Conservation (phyloP, 495 filamentous ascomycete genomes). For the Aspergillus coremiiformis region DNA sequence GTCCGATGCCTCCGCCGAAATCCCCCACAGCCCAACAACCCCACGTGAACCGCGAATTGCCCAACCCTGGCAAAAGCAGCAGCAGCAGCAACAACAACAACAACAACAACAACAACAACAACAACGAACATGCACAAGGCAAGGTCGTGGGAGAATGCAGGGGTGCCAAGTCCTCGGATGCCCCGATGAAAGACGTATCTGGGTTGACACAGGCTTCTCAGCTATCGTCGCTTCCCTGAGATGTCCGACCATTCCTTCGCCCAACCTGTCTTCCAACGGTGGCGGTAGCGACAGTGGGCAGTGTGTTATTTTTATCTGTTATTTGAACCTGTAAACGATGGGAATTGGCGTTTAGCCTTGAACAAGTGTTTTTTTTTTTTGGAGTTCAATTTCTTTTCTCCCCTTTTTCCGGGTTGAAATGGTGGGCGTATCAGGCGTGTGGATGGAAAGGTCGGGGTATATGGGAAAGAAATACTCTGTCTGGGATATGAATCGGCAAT, state of each 20-base stretch:
- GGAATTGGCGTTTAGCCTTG: constrained; percentile 20
- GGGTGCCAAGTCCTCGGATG: constrained; percentile 17
- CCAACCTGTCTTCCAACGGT: background rate
- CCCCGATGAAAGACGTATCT: constrained; percentile 29
- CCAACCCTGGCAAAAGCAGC: constrained; percentile 5
- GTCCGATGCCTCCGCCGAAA: constrained; percentile 20
- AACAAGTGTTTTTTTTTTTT: constrained; percentile 11
- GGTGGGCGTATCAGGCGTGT: constrained; percentile 31
- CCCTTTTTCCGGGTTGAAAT: constrained; percentile 7
- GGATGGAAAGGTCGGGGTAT: constrained; percentile 17
- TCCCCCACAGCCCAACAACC: constrained; percentile 18
- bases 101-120: too few relatives aligned
- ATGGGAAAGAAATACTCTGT: too few relatives aligned
- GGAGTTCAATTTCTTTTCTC: constrained; percentile 7
- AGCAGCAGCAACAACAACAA: too few relatives aligned
- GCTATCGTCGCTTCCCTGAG: constrained; percentile 19
- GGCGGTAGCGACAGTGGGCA: background rate
- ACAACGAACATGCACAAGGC: constrained; percentile 11
- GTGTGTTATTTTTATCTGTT: constrained; percentile 5
- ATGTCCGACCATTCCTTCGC: background rate
- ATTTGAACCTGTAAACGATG: constrained; percentile 17
- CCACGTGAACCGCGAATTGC: constrained; percentile 6
- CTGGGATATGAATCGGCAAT: constrained; percentile 19
- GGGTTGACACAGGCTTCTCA: constrained; percentile 21
- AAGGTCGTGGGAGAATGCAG: constrained; percentile 8